phyloP scores from a whole-genome alignment of 306 rosid species.

The Citrullus amarus region DNA sequence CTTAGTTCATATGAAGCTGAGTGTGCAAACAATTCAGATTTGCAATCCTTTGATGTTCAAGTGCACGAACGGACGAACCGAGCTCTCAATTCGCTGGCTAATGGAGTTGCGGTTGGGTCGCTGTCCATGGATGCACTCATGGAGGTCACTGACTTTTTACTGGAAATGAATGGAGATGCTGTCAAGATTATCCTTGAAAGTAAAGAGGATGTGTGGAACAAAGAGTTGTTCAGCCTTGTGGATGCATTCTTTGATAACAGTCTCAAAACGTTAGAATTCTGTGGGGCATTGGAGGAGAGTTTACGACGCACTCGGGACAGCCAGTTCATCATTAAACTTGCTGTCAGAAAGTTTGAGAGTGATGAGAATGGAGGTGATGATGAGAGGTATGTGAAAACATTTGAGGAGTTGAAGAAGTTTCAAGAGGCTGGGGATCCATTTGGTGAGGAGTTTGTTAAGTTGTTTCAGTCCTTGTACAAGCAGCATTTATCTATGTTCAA shows the following conservation, averaged over 20 bases:
- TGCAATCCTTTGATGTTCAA: conserved; percentile 52
- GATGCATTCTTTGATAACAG: conserved; percentile 62
- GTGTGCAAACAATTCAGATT: conserved; percentile 44
- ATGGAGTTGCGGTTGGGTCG: conserved; percentile 47
- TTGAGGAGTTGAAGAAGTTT: conserved; percentile 50
- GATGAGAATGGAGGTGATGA: conserved; percentile 36
- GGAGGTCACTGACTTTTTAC: conserved; percentile 55
- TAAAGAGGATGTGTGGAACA: conserved; percentile 55
- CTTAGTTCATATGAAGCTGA: conserved; percentile 75
- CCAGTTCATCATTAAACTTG: conserved; percentile 48
- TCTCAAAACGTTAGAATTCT: conserved; percentile 49
- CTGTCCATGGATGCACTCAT: conserved; percentile 52
- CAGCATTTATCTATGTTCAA: conserved; percentile 42
- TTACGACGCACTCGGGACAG: conserved; percentile 39
- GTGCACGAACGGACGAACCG: conserved; percentile 54
- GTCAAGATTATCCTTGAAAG: conserved; percentile 51
- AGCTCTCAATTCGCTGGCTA: conserved; percentile 50
- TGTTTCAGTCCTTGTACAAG: conserved; percentile 42
- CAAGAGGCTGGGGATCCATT: conserved; percentile 71
- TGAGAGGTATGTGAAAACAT: conserved; percentile 47
- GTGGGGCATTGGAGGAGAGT: conserved; percentile 57
- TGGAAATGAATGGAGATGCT: conserved; percentile 71
- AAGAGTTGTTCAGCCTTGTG: conserved; percentile 50
- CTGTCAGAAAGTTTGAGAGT: conserved; percentile 42
- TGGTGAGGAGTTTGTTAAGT: conserved; percentile 43